Conservation (phyloP, 352 stramenopile genomes). For the Aphanomyces astaci region DNA sequence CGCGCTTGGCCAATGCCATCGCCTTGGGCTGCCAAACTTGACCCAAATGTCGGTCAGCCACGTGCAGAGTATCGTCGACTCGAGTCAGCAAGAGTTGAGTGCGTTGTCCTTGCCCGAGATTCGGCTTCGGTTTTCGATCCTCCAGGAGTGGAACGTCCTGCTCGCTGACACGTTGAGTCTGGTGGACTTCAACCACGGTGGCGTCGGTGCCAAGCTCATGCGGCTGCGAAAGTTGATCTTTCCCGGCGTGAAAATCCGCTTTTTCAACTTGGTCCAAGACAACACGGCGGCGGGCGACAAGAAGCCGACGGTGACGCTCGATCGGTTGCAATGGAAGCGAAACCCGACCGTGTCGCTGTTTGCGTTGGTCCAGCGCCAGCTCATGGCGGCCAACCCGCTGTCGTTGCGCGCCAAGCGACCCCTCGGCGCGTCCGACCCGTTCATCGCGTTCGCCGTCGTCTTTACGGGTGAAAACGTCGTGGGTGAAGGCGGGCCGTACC, state of each 20-base stretch:
- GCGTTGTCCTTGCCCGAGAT: constrained; percentile 48
- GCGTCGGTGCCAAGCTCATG: constrained; percentile 41
- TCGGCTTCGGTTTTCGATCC: constrained; percentile 44
- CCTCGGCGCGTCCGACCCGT: constrained; percentile 64
- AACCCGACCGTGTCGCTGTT: constrained; percentile 62
- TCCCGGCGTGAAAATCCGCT: constrained; percentile 62
- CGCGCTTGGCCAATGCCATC: constrained; percentile 35
- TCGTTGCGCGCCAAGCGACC: constrained; percentile 59
- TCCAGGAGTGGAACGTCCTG: constrained; percentile 55
- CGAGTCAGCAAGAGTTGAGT: constrained; percentile 35
- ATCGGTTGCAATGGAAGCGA: constrained; percentile 37
- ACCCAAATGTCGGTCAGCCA: constrained; percentile 59
- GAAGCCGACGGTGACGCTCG: constrained; percentile 55
- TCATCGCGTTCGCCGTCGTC: constrained; percentile 71
- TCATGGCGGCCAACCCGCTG: constrained; percentile 39
- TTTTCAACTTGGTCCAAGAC: constrained; percentile 61
- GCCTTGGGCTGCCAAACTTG: constrained; percentile 48
- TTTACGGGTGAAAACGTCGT: constrained; percentile 75
- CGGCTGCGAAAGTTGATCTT: constrained; percentile 62
- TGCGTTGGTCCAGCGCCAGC: constrained; percentile 48
- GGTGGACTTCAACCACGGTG: constrained; percentile 55
- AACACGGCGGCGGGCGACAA: constrained; percentile 43
- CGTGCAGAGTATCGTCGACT: constrained; percentile 28
- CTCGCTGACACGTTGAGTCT: constrained; percentile 47
- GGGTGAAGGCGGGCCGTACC: constrained; percentile 66